A percentile compares a stretch with the other conserved stretches of the same genome.
Conservation (phyloP, 2,329 filamentous ascomycete genomes). For the Sclerotinia spermophila region DNA sequence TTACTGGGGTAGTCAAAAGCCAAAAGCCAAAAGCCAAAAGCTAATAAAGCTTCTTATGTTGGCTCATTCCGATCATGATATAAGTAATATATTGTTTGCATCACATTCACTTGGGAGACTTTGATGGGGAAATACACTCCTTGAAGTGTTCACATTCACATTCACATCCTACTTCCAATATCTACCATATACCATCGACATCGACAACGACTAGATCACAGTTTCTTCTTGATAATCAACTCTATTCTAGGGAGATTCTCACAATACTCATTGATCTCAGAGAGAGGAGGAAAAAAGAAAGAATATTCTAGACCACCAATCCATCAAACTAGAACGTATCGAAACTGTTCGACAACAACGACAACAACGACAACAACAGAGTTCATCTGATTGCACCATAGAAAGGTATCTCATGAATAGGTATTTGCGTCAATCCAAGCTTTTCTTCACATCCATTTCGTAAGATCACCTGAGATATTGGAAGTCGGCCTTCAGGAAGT, state of each 20-base stretch:
- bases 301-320: not conserved
- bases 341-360: not conserved
- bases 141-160: not conserved
- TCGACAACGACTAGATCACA: not conserved
- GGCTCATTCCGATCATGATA: not conserved
- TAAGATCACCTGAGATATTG: not conserved
- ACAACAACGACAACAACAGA: not conserved
- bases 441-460: not conserved
- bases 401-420: not conserved
- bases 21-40: not conserved
- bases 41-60: not conserved
- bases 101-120: not conserved
- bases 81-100: slow-evolving; percentile 1
- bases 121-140: not conserved
- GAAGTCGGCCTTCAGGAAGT: not conserved
- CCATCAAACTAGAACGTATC: not conserved
- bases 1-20: not conserved
- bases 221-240: not conserved
- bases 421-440: not conserved
- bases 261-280: not conserved
- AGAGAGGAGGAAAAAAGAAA: not conserved
- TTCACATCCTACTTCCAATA: not conserved
- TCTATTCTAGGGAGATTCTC: not conserved
- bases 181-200: not conserved
- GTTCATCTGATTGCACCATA: not conserved